Conservation (phyloP, 2,329 filamentous ascomycete species). For the Stagonosporopsis rhizophila region DNA sequence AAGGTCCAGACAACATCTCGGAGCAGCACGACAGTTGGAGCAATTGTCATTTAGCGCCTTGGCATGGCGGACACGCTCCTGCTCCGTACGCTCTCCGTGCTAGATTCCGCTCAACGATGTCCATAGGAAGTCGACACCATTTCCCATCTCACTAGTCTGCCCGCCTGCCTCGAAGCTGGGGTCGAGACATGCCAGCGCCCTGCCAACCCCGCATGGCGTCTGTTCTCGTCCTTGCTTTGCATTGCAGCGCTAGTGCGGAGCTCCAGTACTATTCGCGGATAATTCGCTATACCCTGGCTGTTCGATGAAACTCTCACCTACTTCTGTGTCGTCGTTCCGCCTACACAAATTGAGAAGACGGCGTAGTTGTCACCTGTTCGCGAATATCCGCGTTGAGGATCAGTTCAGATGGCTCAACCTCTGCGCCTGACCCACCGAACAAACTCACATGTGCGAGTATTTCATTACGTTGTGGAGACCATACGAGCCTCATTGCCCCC, state of each 20-base stretch:
- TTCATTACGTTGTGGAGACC: neutral
- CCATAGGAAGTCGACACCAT: neutral
- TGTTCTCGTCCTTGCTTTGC: slow-evolving; percentile 1
- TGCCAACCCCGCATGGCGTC: slow-evolving; percentile 10
- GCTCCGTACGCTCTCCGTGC: slow-evolving; percentile 1
- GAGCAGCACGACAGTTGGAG: neutral
- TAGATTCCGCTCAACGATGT: neutral
- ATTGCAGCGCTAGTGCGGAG: slow-evolving; percentile 8
- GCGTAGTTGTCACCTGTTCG: neutral
- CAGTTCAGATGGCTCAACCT: neutral
- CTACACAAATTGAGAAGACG: neutral
- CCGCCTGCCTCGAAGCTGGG: neutral
- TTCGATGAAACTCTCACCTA: slow-evolving; percentile 9
- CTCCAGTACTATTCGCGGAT: slow-evolving; percentile 14
- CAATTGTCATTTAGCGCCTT: neutral
- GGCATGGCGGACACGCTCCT: neutral
- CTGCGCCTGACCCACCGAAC: neutral
- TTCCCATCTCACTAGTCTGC: neutral
- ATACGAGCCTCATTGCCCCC: slow-evolving; percentile 2
- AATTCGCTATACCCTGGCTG: slow-evolving; percentile 5
- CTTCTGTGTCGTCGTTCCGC: slow-evolving; percentile 4
- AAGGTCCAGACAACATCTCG: neutral
- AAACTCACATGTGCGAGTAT: neutral
- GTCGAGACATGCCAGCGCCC: neutral
- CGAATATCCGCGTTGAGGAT: neutral